Conservation (phyloP, 805 yeast genomes). For the Kluyveromyces starmeri region DNA sequence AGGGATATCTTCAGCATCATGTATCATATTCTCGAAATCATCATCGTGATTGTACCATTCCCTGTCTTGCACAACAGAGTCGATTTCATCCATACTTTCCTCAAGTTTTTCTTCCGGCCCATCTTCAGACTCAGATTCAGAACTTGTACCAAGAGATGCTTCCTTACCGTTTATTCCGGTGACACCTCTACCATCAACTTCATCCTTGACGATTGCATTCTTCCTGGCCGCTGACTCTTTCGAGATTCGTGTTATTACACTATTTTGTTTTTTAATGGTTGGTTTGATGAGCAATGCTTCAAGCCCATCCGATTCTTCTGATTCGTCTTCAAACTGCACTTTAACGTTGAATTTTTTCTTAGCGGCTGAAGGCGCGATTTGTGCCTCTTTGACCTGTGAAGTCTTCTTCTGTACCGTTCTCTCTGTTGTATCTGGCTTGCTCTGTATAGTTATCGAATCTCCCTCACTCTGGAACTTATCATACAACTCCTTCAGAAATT, state of each 20-base stretch:
- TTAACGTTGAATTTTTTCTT: conserved; percentile 3
- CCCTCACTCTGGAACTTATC: background rate
- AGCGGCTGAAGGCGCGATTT: background rate
- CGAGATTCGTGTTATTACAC: no score
- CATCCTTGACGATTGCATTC: background rate
- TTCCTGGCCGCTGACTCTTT: no score
- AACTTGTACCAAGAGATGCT: no score
- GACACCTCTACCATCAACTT: background rate
- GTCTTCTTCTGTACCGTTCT: conserved; percentile 4
- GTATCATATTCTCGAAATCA: conserved; percentile 13
- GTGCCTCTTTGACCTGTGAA: background rate
- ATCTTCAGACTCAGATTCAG: background rate
- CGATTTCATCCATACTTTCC: background rate
- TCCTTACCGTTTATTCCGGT: background rate
- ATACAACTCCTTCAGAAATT: conserved; percentile 6
- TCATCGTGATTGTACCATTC: conserved; percentile 29
- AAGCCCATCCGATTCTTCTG: conserved; percentile 5
- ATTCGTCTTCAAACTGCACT: conserved; percentile 4
- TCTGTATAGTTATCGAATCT: no score
- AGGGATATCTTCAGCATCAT: background rate
- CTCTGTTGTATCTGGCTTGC: no score
- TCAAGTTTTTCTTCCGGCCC: background rate
- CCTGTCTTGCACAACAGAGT: conserved; percentile 16
- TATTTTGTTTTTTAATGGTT: no score
- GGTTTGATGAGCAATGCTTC: no score